Evolutionary conservation across 345 rosid species (phyloP).

Genomic region (Brassica carinata): DNA sequence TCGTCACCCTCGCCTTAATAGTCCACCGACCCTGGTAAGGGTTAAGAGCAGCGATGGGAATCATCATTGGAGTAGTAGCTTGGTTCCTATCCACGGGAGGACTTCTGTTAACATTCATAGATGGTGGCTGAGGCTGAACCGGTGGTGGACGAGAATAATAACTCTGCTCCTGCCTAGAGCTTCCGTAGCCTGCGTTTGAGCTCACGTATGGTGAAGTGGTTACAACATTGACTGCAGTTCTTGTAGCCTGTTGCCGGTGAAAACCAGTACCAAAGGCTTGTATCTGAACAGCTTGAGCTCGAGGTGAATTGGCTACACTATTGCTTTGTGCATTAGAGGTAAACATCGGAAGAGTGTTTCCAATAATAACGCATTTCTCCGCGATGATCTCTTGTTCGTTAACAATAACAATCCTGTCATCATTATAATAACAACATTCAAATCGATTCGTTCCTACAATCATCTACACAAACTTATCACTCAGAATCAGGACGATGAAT

Average conservation of each 20-base stretch:
- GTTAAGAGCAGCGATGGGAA: constrained; percentile 82
- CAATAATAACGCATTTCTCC: background rate
- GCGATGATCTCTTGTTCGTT: background rate
- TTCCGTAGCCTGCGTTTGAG: constrained; percentile 26
- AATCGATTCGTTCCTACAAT: background rate
- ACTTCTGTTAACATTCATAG: constrained; percentile 69
- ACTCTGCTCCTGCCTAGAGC: constrained; percentile 47
- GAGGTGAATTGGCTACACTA: background rate
- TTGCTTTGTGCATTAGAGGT: background rate
- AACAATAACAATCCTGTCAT: background rate
- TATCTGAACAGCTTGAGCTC: background rate
- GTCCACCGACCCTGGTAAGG: constrained; percentile 96
- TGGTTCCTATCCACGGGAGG: constrained; percentile 69
- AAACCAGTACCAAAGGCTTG: background rate
- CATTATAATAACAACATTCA: background rate
- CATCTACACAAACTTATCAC: background rate
- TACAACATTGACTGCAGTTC: constrained; percentile 22
- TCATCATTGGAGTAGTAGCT: constrained; percentile 66
- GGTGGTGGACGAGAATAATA: constrained; percentile 35
- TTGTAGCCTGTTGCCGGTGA: constrained; percentile 51
- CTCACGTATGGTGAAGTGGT: constrained; percentile 36
- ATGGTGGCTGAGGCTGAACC: constrained; percentile 55
- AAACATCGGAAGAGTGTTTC: background rate
- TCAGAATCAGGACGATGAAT: background rate
- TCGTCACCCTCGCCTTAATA: constrained; percentile 85